Evolutionary conservation across 805 yeast genomes (phyloP), one percentile per base, ranked within the genome.

Genomic region (Cyberlindnera samutprakarnensis): DNA sequence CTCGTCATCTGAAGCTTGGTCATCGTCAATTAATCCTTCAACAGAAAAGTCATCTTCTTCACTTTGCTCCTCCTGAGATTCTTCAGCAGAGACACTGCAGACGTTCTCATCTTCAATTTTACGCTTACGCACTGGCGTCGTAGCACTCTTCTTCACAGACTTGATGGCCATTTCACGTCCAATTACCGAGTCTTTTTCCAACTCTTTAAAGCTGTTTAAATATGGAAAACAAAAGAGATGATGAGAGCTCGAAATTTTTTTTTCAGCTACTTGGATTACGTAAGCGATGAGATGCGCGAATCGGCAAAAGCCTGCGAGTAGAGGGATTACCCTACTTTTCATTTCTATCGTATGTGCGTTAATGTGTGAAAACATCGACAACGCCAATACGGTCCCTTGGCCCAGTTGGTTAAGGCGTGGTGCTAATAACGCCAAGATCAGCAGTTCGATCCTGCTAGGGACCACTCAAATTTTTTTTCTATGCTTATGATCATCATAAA

Each of bases 381-480:
- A n/a, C n/a, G n/a, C n/a, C n/a, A n/a, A 26, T 27, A 14, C 17
- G 68, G 63, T 66, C 72, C 68, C 71, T 66, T 66, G 72, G 72
- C 72, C 72, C 67, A 66, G 72, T 65, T 66, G 72, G 72, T 66
- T 66, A 66, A 65, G 72, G 72, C 71, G 70, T 66, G 66, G 71
- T 66, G 70, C 72, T 66, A 66, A 66, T 66, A 65, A 53, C 58
- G 58, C 58, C 56, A 53, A 54, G 84, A 75, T 76, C 84, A 74
- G 81, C 84, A 72, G 84, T 76, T 76, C 84, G 84, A 76, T 75
- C 84, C 84, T 72, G 84, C 81, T 74, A 75, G 81, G 81, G 81
- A 76, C 75, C 84, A 76, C 51, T 59, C 30, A 8, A 14, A 26
- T 35, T 43, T 39, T 34, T 27, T 16, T 22, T 38, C n/a, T n/a